These are phyloP conservation scores for Curvularia verruculosa DNA, from an alignment of 2,329 filamentous ascomycete genomes.

Conservation along the genomic window DNA sequence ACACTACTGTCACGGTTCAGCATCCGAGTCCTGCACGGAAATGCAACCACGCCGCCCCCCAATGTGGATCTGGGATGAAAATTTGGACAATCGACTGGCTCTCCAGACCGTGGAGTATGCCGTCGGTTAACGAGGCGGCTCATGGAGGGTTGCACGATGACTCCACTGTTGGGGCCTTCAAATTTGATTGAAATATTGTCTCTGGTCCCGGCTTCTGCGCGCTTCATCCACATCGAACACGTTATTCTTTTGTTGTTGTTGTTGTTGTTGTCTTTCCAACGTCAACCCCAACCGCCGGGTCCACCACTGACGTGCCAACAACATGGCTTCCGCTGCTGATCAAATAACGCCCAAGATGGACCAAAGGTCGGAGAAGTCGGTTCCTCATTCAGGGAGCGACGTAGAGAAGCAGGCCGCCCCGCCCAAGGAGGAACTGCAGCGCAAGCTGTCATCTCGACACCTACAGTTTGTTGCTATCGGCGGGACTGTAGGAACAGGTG, in stretches of 20 bases:
- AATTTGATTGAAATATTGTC: slow-evolving; percentile 34
- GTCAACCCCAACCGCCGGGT: slow-evolving; percentile 19
- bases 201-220: slow-evolving; percentile 19
- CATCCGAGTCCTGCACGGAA: slow-evolving; percentile 24
- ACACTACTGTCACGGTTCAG: slow-evolving; percentile 28
- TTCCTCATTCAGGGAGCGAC: slow-evolving; percentile 38
- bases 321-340: slow-evolving; percentile 34
- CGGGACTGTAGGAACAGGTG: slow-evolving; percentile 59
- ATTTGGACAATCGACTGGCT: slow-evolving; percentile 33
- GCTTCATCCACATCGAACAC: slow-evolving; percentile 22
- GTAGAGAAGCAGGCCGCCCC: slow-evolving; percentile 45
- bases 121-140: slow-evolving; percentile 30
- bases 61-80: slow-evolving; percentile 44
- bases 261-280: slow-evolving; percentile 12
- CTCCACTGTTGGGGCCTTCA: slow-evolving; percentile 20
- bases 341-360: slow-evolving; percentile 38
- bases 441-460: slow-evolving; percentile 47
- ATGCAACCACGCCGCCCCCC: slow-evolving; percentile 24
- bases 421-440: slow-evolving; percentile 38
- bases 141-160: slow-evolving; percentile 24
- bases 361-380: slow-evolving; percentile 40
- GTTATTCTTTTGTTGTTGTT: slow-evolving; percentile 19
- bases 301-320: slow-evolving; percentile 15
- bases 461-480: slow-evolving; percentile 51
- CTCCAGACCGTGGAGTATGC: slow-evolving; percentile 35